A percentile compares a stretch with the other conserved stretches of the same genome.
Conservation (phyloP, 192 early-diverging fungal species). For the Coemansia sp. region DNA sequence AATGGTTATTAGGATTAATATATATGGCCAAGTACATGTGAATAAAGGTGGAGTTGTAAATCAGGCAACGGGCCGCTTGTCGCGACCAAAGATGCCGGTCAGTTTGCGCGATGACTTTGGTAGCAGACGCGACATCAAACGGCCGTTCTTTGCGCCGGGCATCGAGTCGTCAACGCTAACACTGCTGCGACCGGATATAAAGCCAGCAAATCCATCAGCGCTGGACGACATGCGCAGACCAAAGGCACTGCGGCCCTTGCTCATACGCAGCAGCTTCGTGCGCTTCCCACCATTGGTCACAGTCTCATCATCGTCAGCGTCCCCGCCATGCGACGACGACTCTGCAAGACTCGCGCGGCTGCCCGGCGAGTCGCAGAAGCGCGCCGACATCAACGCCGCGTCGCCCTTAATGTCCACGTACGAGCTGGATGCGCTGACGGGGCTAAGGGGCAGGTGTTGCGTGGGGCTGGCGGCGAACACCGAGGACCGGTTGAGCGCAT, state of each 20-base stretch:
- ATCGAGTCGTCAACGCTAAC: not conserved
- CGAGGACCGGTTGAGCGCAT: not conserved
- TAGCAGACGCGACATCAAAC: constrained; percentile 24
- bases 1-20: no score
- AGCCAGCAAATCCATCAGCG: constrained; percentile 21
- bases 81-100: constrained; percentile 33
- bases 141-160: not conserved
- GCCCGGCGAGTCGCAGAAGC: not conserved
- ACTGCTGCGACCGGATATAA: not conserved
- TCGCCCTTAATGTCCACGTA: constrained; percentile 35
- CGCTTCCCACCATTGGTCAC: not conserved
- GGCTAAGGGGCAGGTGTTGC: not conserved
- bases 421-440: constrained; percentile 18
- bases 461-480: not conserved
- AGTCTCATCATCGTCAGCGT: constrained; percentile 3
- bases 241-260: constrained; percentile 10
- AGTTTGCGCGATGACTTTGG: constrained; percentile 36
- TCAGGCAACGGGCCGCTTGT: constrained; percentile 4
- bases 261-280: constrained; percentile 1
- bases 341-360: not conserved
- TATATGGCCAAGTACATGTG: no score
- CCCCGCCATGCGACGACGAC: constrained; percentile 1
- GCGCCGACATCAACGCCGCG: not conserved
- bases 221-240: constrained; percentile 22
- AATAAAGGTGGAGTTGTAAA: no score